These are phyloP conservation scores for Phaeosphaeria sp. DNA, from an alignment of 2,329 filamentous ascomycete species.

Conservation along the genomic window DNA sequence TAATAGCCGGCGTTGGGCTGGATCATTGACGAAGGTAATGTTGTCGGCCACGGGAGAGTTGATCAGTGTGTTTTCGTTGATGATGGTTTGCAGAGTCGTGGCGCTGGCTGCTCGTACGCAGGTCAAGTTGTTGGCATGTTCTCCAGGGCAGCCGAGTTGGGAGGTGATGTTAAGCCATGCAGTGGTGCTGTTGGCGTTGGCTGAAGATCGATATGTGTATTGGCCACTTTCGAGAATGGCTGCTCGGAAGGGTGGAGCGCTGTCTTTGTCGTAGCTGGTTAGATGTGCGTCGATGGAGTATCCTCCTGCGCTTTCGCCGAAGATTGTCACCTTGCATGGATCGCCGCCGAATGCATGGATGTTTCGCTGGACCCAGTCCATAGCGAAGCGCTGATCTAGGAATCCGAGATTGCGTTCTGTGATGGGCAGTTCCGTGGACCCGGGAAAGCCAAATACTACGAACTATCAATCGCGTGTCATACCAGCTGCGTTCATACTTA, in stretches of 20 bases:
- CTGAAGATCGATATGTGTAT: slow-evolving; percentile 25
- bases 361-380: slow-evolving; percentile 62
- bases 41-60: slow-evolving; percentile 33
- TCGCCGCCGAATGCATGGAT: slow-evolving; percentile 59
- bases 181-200: slow-evolving; percentile 11
- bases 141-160: slow-evolving; percentile 28
- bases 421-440: slow-evolving; percentile 25
- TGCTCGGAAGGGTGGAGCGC: slow-evolving; percentile 34
- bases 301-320: slow-evolving; percentile 38
- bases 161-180: slow-evolving; percentile 32
- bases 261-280: slow-evolving; percentile 31
- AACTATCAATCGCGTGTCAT: slow-evolving; percentile 1
- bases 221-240: slow-evolving; percentile 39
- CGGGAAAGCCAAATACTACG: slow-evolving; percentile 39
- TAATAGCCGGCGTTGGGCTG: slow-evolving; percentile 19
- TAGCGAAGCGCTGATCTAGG: slow-evolving; percentile 62
- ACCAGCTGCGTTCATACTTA: slow-evolving; percentile 1
- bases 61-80: slow-evolving; percentile 22
- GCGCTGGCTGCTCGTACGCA: slow-evolving; percentile 31
- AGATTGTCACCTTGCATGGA: slow-evolving; percentile 57
- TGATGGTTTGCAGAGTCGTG: slow-evolving; percentile 23
- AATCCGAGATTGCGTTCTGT: slow-evolving; percentile 57
- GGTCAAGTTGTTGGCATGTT: slow-evolving; percentile 21
- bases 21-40: slow-evolving; percentile 25
- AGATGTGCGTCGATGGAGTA: slow-evolving; percentile 34